Evolutionary conservation across 306 rosid species (phyloP).

Genomic region (Hippophae tibetana): DNA sequence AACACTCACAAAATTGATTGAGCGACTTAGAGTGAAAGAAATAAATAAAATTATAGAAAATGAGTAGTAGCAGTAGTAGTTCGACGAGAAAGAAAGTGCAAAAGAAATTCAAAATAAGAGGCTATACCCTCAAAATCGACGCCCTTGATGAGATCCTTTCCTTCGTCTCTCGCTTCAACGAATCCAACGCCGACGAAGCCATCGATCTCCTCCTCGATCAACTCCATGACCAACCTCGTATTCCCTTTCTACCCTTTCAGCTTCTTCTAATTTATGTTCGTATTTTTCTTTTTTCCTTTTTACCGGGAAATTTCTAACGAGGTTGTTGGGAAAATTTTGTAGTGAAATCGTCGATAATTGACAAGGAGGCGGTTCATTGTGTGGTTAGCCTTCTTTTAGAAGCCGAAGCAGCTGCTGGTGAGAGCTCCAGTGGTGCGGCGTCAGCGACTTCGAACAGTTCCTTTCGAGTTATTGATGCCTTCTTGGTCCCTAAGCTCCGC

Average conservation of each 20-base stretch:
- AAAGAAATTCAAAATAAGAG: slow-evolving; percentile 71
- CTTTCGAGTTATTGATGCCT: slow-evolving; percentile 46
- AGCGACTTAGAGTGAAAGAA: too few relatives aligned
- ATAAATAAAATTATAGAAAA: too few relatives aligned
- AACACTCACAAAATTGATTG: too few relatives aligned
- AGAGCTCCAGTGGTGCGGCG: slow-evolving; percentile 9
- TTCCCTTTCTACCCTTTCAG: neutral
- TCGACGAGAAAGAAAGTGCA: slow-evolving; percentile 56
- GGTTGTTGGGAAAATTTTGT: neutral
- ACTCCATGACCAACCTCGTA: slow-evolving; percentile 49
- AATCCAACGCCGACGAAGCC: slow-evolving; percentile 35
- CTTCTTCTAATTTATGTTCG: neutral
- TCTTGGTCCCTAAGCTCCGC: slow-evolving; percentile 44
- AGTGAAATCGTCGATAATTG: slow-evolving; percentile 63
- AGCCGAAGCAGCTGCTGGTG: slow-evolving; percentile 39
- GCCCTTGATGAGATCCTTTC: slow-evolving; percentile 70
- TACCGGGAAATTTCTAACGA: neutral
- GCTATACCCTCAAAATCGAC: slow-evolving; percentile 54
- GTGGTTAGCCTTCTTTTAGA: slow-evolving; percentile 33
- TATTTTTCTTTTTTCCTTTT: neutral
- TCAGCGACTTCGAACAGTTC: slow-evolving; percentile 16
- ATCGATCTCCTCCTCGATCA: slow-evolving; percentile 52
- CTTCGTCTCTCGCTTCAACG: slow-evolving; percentile 43
- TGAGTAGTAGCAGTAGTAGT: slow-evolving; percentile 8
- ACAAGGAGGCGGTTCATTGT: slow-evolving; percentile 53